Conservation (phyloP, 2,329 filamentous ascomycete genomes). For the Decorospora gaudefroyi region DNA sequence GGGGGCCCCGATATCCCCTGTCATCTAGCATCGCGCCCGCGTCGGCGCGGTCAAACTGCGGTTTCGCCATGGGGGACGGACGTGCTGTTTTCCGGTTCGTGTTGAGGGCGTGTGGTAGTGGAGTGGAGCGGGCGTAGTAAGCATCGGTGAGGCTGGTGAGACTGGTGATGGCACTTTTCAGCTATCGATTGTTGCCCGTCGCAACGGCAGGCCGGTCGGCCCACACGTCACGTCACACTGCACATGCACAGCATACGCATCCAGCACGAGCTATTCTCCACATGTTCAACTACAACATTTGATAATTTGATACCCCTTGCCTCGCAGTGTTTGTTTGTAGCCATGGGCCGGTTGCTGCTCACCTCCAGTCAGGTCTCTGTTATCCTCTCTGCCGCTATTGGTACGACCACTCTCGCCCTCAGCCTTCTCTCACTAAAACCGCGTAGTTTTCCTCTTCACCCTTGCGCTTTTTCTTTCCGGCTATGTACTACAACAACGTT, state of each 20-base stretch:
- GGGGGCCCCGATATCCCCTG: conserved; percentile 74
- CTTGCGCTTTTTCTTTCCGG: conserved; percentile 83
- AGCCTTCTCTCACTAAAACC: not conserved
- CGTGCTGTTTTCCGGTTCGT: not conserved
- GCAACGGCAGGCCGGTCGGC: conserved; percentile 13
- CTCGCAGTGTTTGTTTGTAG: conserved; percentile 7
- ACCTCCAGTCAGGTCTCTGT: conserved; percentile 73
- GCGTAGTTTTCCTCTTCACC: conserved; percentile 72
- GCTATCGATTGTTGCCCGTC: conserved; percentile 41
- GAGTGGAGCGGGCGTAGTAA: not conserved
- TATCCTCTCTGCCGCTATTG: conserved; percentile 64
- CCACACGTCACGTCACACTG: conserved; percentile 37
- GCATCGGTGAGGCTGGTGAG: not conserved
- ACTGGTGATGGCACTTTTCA: conserved; percentile 4
- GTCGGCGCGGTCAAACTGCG: conserved; percentile 71
- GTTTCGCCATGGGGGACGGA: conserved; percentile 40
- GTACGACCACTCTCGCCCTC: conserved; percentile 53
- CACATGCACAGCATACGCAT: conserved; percentile 23
- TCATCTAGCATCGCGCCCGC: conserved; percentile 80
- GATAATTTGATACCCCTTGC: conserved; percentile 26
- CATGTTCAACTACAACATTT: conserved; percentile 14
- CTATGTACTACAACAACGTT: conserved; percentile 85
- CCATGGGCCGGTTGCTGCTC: conserved; percentile 59
- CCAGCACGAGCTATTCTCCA: conserved; percentile 26
- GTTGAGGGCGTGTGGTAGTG: not conserved